These are phyloP conservation scores for Houttuynia cordata DNA, from an alignment of 164 flowering plant genomes.

Conservation along the genomic window DNA sequence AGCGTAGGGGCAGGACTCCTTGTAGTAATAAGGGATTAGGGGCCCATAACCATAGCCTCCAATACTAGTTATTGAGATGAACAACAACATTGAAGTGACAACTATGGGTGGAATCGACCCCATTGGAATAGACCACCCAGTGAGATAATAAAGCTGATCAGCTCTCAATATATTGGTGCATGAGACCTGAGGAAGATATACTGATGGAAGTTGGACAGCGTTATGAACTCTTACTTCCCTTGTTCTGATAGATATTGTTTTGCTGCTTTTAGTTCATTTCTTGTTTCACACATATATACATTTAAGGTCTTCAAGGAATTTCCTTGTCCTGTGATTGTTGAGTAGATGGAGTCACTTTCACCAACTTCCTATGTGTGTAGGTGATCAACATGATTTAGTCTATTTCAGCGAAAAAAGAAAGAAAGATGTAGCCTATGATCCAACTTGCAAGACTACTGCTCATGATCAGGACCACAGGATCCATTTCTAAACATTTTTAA, in stretches of 20 bases:
- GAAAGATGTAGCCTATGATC: too few species aligned
- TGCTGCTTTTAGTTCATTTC: neutral
- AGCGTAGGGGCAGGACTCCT: slow-evolving; percentile 48
- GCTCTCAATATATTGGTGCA: too few species aligned
- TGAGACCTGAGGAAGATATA: too few species aligned
- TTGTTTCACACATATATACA: neutral
- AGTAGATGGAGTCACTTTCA: slow-evolving; percentile 19
- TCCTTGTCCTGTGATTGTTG: neutral
- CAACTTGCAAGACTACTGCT: neutral
- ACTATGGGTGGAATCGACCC: slow-evolving; percentile 1
- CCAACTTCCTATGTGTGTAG: neutral
- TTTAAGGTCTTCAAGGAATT: neutral
- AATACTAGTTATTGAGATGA: neutral
- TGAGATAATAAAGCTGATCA: too few species aligned
- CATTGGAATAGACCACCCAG: neutral
- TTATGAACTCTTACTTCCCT: too few species aligned
- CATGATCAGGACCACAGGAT: neutral
- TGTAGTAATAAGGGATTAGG: slow-evolving; percentile 40
- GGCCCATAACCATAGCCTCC: slow-evolving; percentile 10
- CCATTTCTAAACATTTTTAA: too few species aligned
- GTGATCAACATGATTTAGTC: neutral
- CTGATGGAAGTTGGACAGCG: neutral
- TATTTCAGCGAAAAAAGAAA: too few species aligned
- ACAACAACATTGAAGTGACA: slow-evolving; percentile 1
- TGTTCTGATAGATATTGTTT: too few species aligned